Evolutionary conservation across 2,329 filamentous ascomycete genomes (phyloP), one percentile per base, ranked within the genome.

Genomic region (Lachnellula hyalina): DNA sequence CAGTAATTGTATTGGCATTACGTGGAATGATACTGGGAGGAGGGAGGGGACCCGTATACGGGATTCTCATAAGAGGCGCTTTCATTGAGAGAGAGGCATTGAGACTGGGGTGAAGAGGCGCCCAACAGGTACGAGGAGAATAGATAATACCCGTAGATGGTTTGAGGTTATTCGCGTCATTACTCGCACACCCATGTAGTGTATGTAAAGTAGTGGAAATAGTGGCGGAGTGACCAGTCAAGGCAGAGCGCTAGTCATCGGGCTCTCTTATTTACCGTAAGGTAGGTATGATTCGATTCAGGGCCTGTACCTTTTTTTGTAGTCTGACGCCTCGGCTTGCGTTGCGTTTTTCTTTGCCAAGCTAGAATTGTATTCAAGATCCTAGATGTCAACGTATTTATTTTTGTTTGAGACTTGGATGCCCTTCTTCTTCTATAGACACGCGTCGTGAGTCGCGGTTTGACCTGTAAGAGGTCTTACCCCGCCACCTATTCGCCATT

Each of bases 1-100:
- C 89, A 5, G 80, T 71, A 40, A 88, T 69, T 1, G 87, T 87
- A 47, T 77, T 78, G 49, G 93, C 92, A 57, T 81, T 83, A 47
- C 78, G 72, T 4, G 94, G 94, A 57, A 90, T 79, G 68, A 94
- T 85, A 51, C 79, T 81, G 3, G 92, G 88, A 25, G 85, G 76
- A 23, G 92, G 84, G 53, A 96, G 80, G 42, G 89, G 85, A 61
- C 89, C 84, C 67, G 90, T 96, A 70, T 93, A 96, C 52, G 93
- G 92, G 65, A 96, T 94, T 62, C 91, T 86, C 75, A 96, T 85
- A 55, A 90, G 80, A 64, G 86, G 81, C 71, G 82, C 86, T 71
- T 79, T 80, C 83, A 87, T 86, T 64, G 57, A 53, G 49, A 15
- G 28, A 25, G 36, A 12, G 23, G 47, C 52, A 44, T 55, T 34